Evolutionary conservation across 768 basidiomycete species (phyloP), one percentile per base, ranked within the genome.

Genomic region (Amyloporia xantha): DNA sequence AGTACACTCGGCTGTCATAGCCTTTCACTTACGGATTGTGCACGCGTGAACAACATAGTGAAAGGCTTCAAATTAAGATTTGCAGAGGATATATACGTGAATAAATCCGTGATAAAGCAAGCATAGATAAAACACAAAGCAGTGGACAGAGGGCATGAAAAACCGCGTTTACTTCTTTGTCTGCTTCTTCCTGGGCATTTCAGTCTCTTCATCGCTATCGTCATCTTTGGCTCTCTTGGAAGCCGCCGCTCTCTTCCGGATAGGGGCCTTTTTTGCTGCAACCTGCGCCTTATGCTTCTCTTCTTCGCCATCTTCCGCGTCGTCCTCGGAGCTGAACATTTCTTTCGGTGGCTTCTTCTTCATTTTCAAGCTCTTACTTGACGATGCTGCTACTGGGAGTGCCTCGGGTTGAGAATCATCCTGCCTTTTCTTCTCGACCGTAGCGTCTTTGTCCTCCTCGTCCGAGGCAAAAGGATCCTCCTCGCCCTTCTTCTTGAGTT

Each of bases 381-480:
- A 27, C 3, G 23, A 15, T 3, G 27, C 42, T 27, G 42, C 25
- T 10, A 6, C 10, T 10, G 9, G 39, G 11, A 7, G 9, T 20
- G 11, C n/a, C n/a, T n/a, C n/a, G n/a, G n/a, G n/a, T n/a, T n/a
- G n/a, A 19, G 20, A 30, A 37, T 41, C 41, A 33, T 53, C 51
- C 27, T 26, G 24, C 30, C 44, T 39, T 50, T 59, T 60, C 50
- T 59, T 60, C 46, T 56, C 54, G 54, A 60, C 58, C 20, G 54
- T 52, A 17, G 21, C 49, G 40, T 56, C 61, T n/a, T 50, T 57
- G 2, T 55, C 53, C 12, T 60, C 62, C 4, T 62, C 67, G 37
- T 69, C 68, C 44, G 81, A 80, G 41, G 81, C 78, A 64, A 86
- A 87, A 7, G 75, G 77, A 61, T 83, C 74, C 42, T 77, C 76